A percentile compares a stretch with the other conserved stretches of the same genome.
Conservation (phyloP, 2,329 filamentous ascomycete species). For the Aspergillus tubingensis region DNA sequence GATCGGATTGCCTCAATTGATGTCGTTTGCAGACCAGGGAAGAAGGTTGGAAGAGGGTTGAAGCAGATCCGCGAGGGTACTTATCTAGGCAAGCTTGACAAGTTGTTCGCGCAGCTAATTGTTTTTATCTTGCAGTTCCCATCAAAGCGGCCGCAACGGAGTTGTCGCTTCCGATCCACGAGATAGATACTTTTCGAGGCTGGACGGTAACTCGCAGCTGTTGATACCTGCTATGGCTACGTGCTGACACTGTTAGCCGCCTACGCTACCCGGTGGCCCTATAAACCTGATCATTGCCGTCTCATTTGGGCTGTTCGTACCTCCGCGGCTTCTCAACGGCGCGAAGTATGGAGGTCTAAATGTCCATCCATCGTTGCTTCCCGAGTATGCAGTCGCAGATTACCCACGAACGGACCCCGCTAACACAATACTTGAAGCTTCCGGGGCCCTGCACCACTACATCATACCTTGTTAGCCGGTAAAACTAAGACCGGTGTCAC, state of each 20-base stretch:
- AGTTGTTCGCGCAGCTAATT: conserved; percentile 8
- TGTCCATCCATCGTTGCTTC: conserved; percentile 87
- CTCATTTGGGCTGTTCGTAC: conserved; percentile 90
- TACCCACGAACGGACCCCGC: not conserved
- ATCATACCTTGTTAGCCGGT: conserved; percentile 73
- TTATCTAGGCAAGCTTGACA: conserved; percentile 14
- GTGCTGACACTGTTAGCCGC: conserved; percentile 51
- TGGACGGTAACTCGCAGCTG: conserved; percentile 65
- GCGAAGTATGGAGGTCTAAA: conserved; percentile 87
- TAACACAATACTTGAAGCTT: conserved; percentile 54
- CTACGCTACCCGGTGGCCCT: conserved; percentile 44
- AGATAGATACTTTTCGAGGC: conserved; percentile 76
- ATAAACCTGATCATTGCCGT: conserved; percentile 86
- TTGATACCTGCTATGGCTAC: conserved; percentile 1
- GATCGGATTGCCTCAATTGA: conserved; percentile 73
- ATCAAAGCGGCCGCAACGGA: conserved; percentile 66
- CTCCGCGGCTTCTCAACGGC: conserved; percentile 67
- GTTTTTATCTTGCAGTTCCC: conserved; percentile 60
- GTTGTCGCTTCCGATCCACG: conserved; percentile 68
- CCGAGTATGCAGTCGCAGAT: conserved; percentile 59
- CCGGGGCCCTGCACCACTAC: conserved; percentile 81
- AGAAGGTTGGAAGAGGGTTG: conserved; percentile 73
- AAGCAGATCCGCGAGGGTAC: conserved; percentile 68
- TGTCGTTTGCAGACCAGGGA: conserved; percentile 79
- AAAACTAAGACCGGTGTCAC: conserved; percentile 70